phyloP scores from a whole-genome alignment of 257 asterid genomes.

The Capsicum baccatum region DNA sequence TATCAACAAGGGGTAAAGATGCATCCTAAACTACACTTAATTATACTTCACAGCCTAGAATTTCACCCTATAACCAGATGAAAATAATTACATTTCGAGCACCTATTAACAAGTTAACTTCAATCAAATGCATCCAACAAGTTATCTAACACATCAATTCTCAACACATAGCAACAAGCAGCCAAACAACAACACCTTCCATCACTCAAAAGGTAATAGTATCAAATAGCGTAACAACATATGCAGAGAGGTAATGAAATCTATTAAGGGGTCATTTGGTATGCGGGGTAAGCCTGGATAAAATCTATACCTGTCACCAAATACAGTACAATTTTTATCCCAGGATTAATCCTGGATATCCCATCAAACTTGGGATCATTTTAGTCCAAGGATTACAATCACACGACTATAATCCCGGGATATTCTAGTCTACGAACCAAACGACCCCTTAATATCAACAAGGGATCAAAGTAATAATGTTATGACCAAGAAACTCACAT shows the following conservation, averaged over 20 bases:
- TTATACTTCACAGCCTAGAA: background rate
- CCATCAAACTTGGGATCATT: background rate
- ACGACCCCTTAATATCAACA: background rate
- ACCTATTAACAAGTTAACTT: background rate
- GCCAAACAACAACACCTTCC: background rate
- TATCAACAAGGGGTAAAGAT: too few species aligned
- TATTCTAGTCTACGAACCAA: background rate
- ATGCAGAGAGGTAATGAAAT: background rate
- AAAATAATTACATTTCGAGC: background rate
- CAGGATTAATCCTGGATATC: background rate
- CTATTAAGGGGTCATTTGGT: background rate
- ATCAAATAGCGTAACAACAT: background rate
- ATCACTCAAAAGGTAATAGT: background rate
- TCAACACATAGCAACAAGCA: background rate
- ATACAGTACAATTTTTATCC: background rate
- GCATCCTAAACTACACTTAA: background rate
- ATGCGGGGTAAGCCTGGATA: background rate
- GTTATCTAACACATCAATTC: background rate
- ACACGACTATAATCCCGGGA: background rate
- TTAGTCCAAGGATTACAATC: background rate
- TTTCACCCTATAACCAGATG: background rate
- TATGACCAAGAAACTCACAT: slow-evolving; percentile 52
- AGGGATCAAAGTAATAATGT: background rate
- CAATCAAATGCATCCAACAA: background rate
- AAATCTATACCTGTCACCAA: background rate